Evolutionary conservation across 2,329 filamentous ascomycete species (phyloP), one percentile per base, ranked within the genome.

Genomic region (Ascochyta viciae-villosae): DNA sequence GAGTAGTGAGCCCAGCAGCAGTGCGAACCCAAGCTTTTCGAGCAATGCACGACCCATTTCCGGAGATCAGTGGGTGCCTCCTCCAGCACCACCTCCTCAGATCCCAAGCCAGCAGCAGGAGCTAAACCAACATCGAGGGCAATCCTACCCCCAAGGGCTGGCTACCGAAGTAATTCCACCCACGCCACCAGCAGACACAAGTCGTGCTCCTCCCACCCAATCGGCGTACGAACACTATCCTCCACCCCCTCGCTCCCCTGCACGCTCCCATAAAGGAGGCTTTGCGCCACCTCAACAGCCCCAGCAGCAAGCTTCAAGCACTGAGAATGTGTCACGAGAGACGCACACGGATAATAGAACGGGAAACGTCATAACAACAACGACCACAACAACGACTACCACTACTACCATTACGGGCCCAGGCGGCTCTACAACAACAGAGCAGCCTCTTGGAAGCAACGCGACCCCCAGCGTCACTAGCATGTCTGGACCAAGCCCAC

Each of bases 321-420:
- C 58, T 29, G 70, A 73, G 35, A 67, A 71, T 48, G 52, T 73
- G 4, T 60, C 63, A 2, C 60, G 57, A 41, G 72, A 75, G 31
- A 70, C 70, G 10, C 67, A 74, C 40, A 66, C 66, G 27, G 72
- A 75, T 45, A 58, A 56, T 19, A 64, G 60, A 13, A 74, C 72
- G 7, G 73, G 73, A 0, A 71, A 74, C 24, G 65, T 74, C 19
- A 65, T 75, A 3, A 74, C 72, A 5, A 70, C 70, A 3, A 74
- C 70, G 8, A 75, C 72, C 0, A 75, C 73, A 12, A 74, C 73
- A 1, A 75, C 72, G 2, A 74, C 73, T 1, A 74, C 72, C 1
- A 74, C 73, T 0, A 75, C 71, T 2, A 74, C 71, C 15, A 72
- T 68, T 2, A 74, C 72, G 12, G 71, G 72, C 0, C 71, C 71